Evolutionary conservation across 2,329 filamentous ascomycete genomes (phyloP), one percentile per base, ranked within the genome.

Genomic region (Cytospora mali): DNA sequence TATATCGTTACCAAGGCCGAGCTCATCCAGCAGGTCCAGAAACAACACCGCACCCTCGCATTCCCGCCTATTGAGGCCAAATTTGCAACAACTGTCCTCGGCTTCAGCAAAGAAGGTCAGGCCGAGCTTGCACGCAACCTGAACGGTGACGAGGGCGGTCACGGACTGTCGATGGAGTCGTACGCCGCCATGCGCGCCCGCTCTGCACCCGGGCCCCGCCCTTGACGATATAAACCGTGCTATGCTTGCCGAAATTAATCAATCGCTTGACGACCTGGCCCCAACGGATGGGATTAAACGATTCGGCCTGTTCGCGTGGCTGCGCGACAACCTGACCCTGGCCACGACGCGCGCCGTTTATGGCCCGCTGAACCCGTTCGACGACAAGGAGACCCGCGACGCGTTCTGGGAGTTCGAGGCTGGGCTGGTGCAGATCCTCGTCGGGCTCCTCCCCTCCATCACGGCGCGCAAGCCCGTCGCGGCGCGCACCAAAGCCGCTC

Each of bases 341-440:
- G 75, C 77, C 2, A 72, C 75, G 50, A 79, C 77, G 0, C 68
- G 74, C 51, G 71, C 76, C 16, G 71, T 77, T 0, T 80, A 79
- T 64, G 78, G 77, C 2, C 75, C 74, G 0, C 67, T 75, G 61
- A 80, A 79, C 62, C 77, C 77, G 0, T 79, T 71, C 46, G 68
- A 74, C 33, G 73, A 78, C 49, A 69, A 70, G 9, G 62, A 58
- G 2, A 68, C 77, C 16, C 72, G 72, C 50, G 66, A 73, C 42
- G 72, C 72, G 25, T 78, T 76, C 67, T 73, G 48, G 64, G 61
- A 69, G 35, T 68, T 70, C 23, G 68, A 69, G 62, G 65, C 64
- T 29, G 67, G 65, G 48, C 64, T 69, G 4, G 69, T 66, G 64
- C 65, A 61, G 10, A 66, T 68, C 18, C 62, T 69, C 61, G 69